These are phyloP conservation scores for Aegilops sharonensis DNA, from an alignment of 176 grass and related monocot species.

Conservation along the genomic window DNA sequence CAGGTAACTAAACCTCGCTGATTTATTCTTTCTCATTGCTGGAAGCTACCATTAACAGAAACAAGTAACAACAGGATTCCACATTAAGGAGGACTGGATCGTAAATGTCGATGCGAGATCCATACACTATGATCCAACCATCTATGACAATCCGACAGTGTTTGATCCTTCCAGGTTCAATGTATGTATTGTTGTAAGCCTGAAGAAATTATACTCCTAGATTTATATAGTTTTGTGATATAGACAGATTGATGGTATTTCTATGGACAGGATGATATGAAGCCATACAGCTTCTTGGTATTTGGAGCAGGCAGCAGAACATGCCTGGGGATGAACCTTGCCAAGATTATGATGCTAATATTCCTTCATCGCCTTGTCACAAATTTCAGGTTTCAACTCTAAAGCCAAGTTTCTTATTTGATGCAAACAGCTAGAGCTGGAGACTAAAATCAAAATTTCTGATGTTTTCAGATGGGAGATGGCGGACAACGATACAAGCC, in stretches of 20 bases:
- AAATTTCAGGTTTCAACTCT: conserved; percentile 48
- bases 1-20: conserved; percentile 33
- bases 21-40: not conserved
- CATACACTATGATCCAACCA: conserved; percentile 62
- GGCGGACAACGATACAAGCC: conserved; percentile 55
- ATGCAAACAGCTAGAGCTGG: not conserved
- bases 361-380: conserved; percentile 79
- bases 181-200: conserved; percentile 30
- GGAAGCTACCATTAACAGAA: not conserved
- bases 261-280: conserved; percentile 48
- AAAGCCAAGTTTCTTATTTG: not conserved
- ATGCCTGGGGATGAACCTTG: conserved; percentile 87
- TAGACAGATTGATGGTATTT: not conserved
- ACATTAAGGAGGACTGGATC: conserved; percentile 73
- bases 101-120: conserved; percentile 87
- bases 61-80: conserved; percentile 49
- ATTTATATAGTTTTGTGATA: not conserved
- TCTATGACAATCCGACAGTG: conserved; percentile 51
- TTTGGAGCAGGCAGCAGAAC: conserved; percentile 82
- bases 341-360: conserved; percentile 92
- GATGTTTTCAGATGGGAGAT: conserved; percentile 63
- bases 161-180: conserved; percentile 87
- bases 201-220: not conserved
- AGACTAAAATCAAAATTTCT: not conserved
- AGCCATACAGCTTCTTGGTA: conserved; percentile 63